phyloP scores from a whole-genome alignment of 2,329 filamentous ascomycete genomes.

The Diaporthe australafricana region DNA sequence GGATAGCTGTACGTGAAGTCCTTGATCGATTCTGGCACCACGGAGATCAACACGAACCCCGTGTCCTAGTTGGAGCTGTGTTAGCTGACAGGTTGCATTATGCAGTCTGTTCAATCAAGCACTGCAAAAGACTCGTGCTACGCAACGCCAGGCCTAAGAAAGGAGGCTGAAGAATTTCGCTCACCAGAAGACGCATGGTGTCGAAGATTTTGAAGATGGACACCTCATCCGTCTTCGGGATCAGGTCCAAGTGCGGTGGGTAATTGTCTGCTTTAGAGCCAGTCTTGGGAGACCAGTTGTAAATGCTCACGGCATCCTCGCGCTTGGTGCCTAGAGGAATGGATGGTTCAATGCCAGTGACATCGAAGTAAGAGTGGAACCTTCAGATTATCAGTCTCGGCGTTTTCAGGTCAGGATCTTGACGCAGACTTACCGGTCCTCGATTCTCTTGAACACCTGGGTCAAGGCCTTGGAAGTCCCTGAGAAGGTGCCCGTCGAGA shows the following conservation, averaged over 20 bases:
- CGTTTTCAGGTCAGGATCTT: neutral
- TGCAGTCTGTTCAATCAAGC: neutral
- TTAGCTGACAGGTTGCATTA: too few species aligned
- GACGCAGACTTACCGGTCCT: neutral
- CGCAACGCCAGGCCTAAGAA: neutral
- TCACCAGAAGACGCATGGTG: neutral
- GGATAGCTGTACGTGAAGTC: constrained; percentile 14
- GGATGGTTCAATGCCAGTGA: constrained; percentile 12
- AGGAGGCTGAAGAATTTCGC: neutral
- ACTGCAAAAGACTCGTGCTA: neutral
- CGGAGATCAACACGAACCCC: neutral
- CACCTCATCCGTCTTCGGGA: neutral
- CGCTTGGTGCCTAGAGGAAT: neutral
- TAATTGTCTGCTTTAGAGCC: neutral
- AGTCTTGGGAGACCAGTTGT: constrained; percentile 8
- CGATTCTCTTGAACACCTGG: constrained; percentile 9
- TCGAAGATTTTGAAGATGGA: constrained; percentile 4
- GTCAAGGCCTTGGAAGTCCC: constrained; percentile 13
- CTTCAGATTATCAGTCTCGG: neutral
- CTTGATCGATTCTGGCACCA: constrained; percentile 9
- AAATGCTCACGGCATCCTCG: constrained; percentile 13
- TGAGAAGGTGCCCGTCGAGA: constrained; percentile 5
- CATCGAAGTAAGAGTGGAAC: constrained; percentile 21
- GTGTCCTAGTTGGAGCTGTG: neutral
- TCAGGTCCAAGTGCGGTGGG: constrained; percentile 7